A percentile compares a stretch with the other conserved stretches of the same genome.
Conservation (phyloP, 495 filamentous ascomycete genomes). For the Opeltia flavorubescens region DNA sequence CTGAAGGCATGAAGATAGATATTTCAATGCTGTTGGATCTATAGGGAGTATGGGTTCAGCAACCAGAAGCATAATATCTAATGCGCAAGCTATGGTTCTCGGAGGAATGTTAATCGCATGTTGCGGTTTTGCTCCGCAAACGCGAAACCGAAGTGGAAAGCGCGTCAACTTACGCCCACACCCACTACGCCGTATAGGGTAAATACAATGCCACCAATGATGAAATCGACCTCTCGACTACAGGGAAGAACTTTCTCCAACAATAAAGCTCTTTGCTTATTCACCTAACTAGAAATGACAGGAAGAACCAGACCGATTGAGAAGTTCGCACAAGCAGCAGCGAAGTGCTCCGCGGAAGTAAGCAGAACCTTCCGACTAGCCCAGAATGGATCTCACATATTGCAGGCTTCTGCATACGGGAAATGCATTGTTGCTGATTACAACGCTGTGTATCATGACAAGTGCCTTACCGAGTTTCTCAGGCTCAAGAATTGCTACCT, state of each 20-base stretch:
- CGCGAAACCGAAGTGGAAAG: background rate
- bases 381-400: background rate
- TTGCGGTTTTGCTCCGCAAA: background rate
- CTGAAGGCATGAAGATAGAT: conserved; percentile 37
- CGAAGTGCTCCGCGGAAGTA: conserved; percentile 76
- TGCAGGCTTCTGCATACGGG: conserved; percentile 70
- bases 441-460: conserved; percentile 80
- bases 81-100: background rate
- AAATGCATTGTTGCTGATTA: conserved; percentile 89
- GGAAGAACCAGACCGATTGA: conserved; percentile 58
- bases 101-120: background rate
- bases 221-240: too few relatives aligned
- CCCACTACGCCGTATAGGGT: too few relatives aligned
- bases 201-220: too few relatives aligned
- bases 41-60: background rate
- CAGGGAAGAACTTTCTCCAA: too few relatives aligned
- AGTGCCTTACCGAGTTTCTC: conserved; percentile 77
- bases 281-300: too few relatives aligned
- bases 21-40: background rate
- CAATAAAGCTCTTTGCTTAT: too few relatives aligned
- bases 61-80: background rate
- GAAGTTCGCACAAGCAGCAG: conserved; percentile 69
- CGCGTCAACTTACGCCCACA: background rate
- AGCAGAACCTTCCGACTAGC: background rate
- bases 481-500: conserved; percentile 77